Percentiles rank a stretch among this genome's conserved stretches.
phyloP scores from a whole-genome alignment of 192 early-diverging fungal species.

The Umbelopsis vinacea region DNA sequence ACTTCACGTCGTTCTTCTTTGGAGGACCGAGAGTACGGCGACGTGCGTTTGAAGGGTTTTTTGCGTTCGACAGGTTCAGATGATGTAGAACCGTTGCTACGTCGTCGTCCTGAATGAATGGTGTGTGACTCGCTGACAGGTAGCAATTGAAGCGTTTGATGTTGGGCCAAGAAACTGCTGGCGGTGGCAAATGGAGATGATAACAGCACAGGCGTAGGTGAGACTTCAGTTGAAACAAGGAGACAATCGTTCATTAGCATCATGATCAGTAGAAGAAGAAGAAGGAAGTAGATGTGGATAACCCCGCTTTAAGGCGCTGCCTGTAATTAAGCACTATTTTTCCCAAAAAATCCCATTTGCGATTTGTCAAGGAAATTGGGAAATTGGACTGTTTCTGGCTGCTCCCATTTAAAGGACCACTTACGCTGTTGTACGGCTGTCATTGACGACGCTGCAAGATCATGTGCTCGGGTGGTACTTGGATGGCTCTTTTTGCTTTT shows the following conservation, averaged over 20 bases:
- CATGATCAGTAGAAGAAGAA: background rate
- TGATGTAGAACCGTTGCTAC: background rate
- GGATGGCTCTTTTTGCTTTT: background rate
- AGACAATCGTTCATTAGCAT: slow-evolving; percentile 23
- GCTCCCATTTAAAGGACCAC: background rate
- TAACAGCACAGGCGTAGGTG: slow-evolving; percentile 19
- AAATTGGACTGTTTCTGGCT: background rate
- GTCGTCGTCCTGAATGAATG: background rate
- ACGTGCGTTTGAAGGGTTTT: background rate
- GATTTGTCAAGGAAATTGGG: slow-evolving; percentile 17
- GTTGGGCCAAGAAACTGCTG: slow-evolving; percentile 7
- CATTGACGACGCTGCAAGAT: background rate
- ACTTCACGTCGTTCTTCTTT: background rate
- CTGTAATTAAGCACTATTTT: background rate
- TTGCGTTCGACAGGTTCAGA: background rate
- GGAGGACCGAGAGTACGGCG: background rate
- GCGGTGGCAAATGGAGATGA: slow-evolving; percentile 20
- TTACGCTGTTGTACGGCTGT: slow-evolving; percentile 21
- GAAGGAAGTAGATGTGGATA: background rate
- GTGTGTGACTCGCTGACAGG: background rate
- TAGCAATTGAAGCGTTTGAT: slow-evolving; percentile 16
- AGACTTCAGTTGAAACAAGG: slow-evolving; percentile 9
- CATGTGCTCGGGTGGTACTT: background rate
- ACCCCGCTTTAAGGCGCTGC: background rate
- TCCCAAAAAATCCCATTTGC: slow-evolving; percentile 13